These are phyloP conservation scores for Luvunga scandens DNA, from an alignment of 345 rosid species.

Conservation along the genomic window DNA sequence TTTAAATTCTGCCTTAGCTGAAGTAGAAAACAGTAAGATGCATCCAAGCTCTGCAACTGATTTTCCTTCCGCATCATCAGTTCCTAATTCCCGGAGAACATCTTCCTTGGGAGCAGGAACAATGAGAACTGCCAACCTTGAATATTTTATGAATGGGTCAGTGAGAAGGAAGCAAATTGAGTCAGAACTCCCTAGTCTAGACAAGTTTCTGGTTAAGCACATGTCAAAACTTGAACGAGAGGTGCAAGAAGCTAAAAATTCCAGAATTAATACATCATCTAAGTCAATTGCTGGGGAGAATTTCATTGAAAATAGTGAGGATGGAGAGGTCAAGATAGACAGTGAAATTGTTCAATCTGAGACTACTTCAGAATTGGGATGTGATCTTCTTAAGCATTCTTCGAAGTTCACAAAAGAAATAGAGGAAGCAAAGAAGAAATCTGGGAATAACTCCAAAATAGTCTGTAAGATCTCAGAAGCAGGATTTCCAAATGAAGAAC, in stretches of 20 bases:
- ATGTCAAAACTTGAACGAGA: slow-evolving; percentile 78
- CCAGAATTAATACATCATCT: slow-evolving; percentile 31
- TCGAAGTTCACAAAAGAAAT: slow-evolving; percentile 62
- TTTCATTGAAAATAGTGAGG: slow-evolving; percentile 4
- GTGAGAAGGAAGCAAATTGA: slow-evolving; percentile 32
- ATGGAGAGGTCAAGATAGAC: slow-evolving; percentile 9
- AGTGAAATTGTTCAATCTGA: slow-evolving; percentile 9
- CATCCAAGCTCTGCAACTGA: slow-evolving; percentile 29
- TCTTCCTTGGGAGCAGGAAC: slow-evolving; percentile 42
- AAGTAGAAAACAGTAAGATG: slow-evolving; percentile 46
- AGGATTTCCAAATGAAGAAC: slow-evolving; percentile 12
- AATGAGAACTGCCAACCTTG: slow-evolving; percentile 27
- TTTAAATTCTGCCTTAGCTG: slow-evolving; percentile 81
- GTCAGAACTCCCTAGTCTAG: slow-evolving; percentile 67
- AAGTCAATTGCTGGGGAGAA: slow-evolving; percentile 18
- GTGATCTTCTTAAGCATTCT: slow-evolving; percentile 60
- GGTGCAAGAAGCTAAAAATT: slow-evolving; percentile 71
- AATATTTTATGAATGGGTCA: slow-evolving; percentile 26
- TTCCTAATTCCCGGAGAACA: slow-evolving; percentile 34
- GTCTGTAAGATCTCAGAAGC: slow-evolving; percentile 20
- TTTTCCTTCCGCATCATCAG: slow-evolving; percentile 26
- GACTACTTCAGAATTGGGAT: slow-evolving; percentile 49
- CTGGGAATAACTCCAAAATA: slow-evolving; percentile 12
- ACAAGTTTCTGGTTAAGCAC: slow-evolving; percentile 79
- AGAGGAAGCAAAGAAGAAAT: slow-evolving; percentile 49